Evolutionary conservation across 1,284 basidiomycete species (phyloP), one percentile per base, ranked within the genome.

Genomic region (Cutaneotrichosporon daszewskae): DNA sequence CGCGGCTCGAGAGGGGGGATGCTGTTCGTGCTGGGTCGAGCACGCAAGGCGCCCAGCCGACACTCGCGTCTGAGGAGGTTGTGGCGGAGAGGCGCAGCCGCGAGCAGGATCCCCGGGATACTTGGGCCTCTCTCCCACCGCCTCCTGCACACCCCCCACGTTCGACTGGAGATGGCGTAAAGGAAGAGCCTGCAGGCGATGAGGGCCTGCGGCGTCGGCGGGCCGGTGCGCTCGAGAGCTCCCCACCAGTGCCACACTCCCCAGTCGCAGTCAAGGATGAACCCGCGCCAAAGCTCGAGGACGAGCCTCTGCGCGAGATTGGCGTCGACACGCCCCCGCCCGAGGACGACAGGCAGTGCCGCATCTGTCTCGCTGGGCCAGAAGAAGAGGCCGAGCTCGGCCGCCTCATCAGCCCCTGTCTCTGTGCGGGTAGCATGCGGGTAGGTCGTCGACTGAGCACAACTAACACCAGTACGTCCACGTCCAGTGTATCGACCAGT

Each of bases 401-500:
- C 2, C 57, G 62, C 14, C 42, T 71, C 53, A 70, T 71, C 37
- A 62, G 59, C 13, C 69, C 69, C n/a, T 71, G 69, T 50, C 50
- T 71, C 5, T 71, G 69, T 43, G 43, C 60, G 9, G 69, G 69
- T 1, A 64, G 57, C 28, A 66, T 71, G 62, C 47, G 69, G 18
- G 65, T 67, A 53, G 60, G 63, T 64, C 2, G 32, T 2, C 17
- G 20, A n/a, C 16, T 12, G 16, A 14, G 1, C 9, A 14, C 24
- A 17, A 12, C 29, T 22, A 10, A 40, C 37, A 12, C 9, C 27
- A 38, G 39, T 42, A 44, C 37, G 28, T 34, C 7, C 28, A 40
- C 36, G 68, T 71, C 23, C 47, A 56, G 29, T 71, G 69, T 38
- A 59, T 71, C 35, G 68, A 68, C 36, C 58, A 63, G 24, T 71